Conservation (phyloP, 805 yeast species). For the Hanseniaspora opuntiae region DNA sequence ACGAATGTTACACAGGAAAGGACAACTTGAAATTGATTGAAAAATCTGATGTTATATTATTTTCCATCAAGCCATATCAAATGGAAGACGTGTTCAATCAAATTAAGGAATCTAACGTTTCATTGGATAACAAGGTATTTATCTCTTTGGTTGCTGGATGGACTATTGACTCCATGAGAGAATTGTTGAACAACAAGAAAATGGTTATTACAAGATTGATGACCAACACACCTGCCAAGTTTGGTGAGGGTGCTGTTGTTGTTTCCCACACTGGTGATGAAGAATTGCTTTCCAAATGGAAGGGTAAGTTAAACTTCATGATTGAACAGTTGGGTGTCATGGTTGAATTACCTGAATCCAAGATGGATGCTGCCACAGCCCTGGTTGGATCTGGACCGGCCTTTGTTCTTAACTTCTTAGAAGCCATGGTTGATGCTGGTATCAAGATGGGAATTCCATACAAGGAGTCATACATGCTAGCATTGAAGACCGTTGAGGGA, state of each 20-base stretch:
- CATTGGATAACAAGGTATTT: slow-evolving; percentile 24
- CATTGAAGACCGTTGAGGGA: slow-evolving; percentile 88
- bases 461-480: slow-evolving; percentile 68
- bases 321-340: slow-evolving; percentile 18
- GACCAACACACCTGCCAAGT: slow-evolving; percentile 94
- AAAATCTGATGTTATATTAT: slow-evolving; percentile 53
- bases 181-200: slow-evolving; percentile 14
- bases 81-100: slow-evolving; percentile 43
- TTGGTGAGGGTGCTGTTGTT: slow-evolving; percentile 87
- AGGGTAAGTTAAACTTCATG: slow-evolving; percentile 21
- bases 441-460: slow-evolving; percentile 86
- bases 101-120: background rate
- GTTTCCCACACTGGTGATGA: slow-evolving; percentile 57
- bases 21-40: slow-evolving; percentile 46
- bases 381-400: slow-evolving; percentile 96
- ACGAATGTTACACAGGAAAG: background rate
- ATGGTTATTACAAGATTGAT: slow-evolving; percentile 65
- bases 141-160: slow-evolving; percentile 87
- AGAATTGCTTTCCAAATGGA: slow-evolving; percentile 26
- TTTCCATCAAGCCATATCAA: slow-evolving; percentile 83
- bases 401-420: slow-evolving; percentile 75
- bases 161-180: slow-evolving; percentile 54
- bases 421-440: slow-evolving; percentile 87
- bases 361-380: slow-evolving; percentile 93
- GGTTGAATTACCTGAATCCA: slow-evolving; percentile 63